Base-by-base conservation (phyloP, 2,329 filamentous ascomycete species). In the Coniochaeta pulveracea region DNA sequence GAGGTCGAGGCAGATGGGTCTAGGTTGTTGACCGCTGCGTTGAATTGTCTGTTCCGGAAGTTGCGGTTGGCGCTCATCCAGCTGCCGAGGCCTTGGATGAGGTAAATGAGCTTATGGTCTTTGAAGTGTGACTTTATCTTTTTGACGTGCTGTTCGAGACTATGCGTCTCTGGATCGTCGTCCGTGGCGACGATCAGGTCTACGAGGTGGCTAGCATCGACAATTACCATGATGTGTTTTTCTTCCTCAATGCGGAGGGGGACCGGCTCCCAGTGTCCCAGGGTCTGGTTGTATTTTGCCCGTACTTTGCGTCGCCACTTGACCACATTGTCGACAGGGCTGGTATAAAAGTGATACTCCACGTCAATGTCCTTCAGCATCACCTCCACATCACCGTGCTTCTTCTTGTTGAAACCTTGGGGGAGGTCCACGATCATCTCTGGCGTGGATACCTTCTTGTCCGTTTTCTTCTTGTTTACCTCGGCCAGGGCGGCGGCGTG, bases 341-440 rank as follows among this genome's bases (percentile, higher is more conserved):
- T 67, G 1, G 61, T 43, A 58, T 63, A 69, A 3, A 51, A 51
- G 17, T 54, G 47, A 37, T 60, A 54, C 33, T 70, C 51, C 8
- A 74, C 66, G 10, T 63, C 55, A 3, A 76, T 46, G 2, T 64
- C 60, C 3, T 55, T 49, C 1, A 80, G 57, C n/a, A 77, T 55
- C 1, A 59, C 51, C 34, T 66, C 55, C 5, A 69, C 51, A 29
- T 70, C 66, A 2, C 61, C 51, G 16, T 49, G 58, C 16, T 66
- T 48, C 1, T 54, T 58, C 0, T 63, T 51, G 15, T 67, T 55
- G 2, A 89, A 56, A 2, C 64, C 66, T 0, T 57, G 54, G 0
- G 82, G 70, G 16, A 89, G 58, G 43, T 84, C 72, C 2, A 85
- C 65, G 33, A 89, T 77, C 82, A 91, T 89, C 51, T 91, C 82